Evolutionary conservation across 331 rosid genomes (phyloP), one percentile per base, ranked within the genome.

Genomic region (Malus hybrid): DNA sequence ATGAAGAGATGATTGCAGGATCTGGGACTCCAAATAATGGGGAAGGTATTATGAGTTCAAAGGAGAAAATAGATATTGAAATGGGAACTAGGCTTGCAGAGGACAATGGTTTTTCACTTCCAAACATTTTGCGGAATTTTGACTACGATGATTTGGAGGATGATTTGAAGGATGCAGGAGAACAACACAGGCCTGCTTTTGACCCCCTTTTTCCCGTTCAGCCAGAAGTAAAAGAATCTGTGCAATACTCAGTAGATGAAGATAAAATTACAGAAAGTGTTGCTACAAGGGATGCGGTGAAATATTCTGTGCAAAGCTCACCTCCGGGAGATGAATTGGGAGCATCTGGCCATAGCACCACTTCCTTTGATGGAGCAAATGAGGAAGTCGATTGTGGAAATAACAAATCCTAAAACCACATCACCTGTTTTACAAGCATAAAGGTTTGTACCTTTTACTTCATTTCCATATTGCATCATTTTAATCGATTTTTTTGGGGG

Each of bases 11-110:
- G 70, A 78, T 36, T 71, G 84, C 27, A 20, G 84, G 71, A 24
- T 64, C 85, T 3, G 27, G 75, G 83, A 80, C 86, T 69, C 84
- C 95, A 42, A 79, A 86, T 80, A 55, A 34, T 24, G 75, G n/a
- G 9, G 86, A 82, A 5, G 88, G 85, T 68, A 33, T 80, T 68
- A 62, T 77, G 75, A 85, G 83, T 34, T 77, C 93, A 3, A 85
- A 90, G 83, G 95, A 85, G 86, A 94, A 92, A 79, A 81, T 85
- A 72, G 97, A 94, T 78, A 66, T 91, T 78, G 99, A 94, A 83
- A 87, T 82, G 94, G 97, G 97, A 85, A 79, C 84, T 61, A 85
- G 67, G 87, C 72, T 10, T 66, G 74, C 77, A 8, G 93, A 86
- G 69, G 83, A 88, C 64, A 76, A 76, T 52, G 78, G 74, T 67